Evolutionary conservation across 768 basidiomycete species (phyloP).

Genomic region (Brasilioporus rufonigricans): DNA sequence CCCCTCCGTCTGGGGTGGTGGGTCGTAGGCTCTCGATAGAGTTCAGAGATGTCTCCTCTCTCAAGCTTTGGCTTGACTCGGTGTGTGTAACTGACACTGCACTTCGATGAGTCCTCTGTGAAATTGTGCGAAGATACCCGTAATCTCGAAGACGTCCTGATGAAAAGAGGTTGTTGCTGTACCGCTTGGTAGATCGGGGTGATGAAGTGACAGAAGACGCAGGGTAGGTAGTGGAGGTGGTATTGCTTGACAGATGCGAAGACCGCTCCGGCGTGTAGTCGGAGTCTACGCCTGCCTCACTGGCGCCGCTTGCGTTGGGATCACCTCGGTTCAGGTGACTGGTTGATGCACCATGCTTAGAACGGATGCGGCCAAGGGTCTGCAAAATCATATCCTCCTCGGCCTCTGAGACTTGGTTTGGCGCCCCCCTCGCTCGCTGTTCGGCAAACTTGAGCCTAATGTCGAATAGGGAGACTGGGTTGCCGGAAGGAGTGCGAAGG

Average conservation of each 20-base stretch:
- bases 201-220: conserved; percentile 42
- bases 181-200: conserved; percentile 58
- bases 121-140: conserved; percentile 60
- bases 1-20: conserved; percentile 53
- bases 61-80: conserved; percentile 41
- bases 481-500: conserved; percentile 65
- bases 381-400: conserved; percentile 85
- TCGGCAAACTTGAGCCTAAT: conserved; percentile 68
- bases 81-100: conserved; percentile 46
- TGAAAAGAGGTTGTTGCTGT: conserved; percentile 85
- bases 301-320: conserved; percentile 11
- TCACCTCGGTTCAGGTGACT: conserved; percentile 18
- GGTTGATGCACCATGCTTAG: conserved; percentile 29
- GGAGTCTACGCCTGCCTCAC: conserved; percentile 26
- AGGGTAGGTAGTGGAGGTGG: conserved; percentile 35
- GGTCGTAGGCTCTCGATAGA: conserved; percentile 50
- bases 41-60: conserved; percentile 43
- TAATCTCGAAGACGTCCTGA: conserved; percentile 79
- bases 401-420: conserved; percentile 71
- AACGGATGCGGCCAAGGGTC: conserved; percentile 56
- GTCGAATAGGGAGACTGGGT: conserved; percentile 62
- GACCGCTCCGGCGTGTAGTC: conserved; percentile 33
- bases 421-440: conserved; percentile 67
- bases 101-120: conserved; percentile 40
- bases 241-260: conserved; percentile 37